Percentiles rank a stretch among this genome's conserved stretches.
phyloP scores from a whole-genome alignment of 495 filamentous ascomycete genomes.

The Immersiella caudata region DNA sequence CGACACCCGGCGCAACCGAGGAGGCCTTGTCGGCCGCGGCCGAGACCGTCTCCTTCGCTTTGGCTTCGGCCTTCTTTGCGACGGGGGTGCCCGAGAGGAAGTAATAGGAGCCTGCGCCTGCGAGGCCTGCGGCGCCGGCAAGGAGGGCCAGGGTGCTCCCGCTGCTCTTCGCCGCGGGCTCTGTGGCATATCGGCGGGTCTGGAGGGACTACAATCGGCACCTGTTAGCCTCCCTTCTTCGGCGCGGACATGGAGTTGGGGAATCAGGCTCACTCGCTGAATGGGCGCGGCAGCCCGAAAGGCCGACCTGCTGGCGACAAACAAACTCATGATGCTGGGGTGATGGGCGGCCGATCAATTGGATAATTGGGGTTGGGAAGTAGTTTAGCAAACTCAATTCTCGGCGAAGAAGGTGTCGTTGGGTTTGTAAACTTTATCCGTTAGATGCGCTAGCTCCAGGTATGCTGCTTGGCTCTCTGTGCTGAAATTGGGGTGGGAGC shows the following conservation, averaged over 20 bases:
- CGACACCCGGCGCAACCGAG: conserved; percentile 15
- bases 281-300: conserved; percentile 36
- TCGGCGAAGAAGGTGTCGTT: background rate
- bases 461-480: background rate
- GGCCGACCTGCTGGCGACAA: conserved; percentile 38
- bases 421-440: background rate
- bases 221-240: background rate
- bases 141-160: conserved; percentile 49
- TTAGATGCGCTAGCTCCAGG: conserved; percentile 6
- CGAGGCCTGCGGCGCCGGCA: conserved; percentile 42
- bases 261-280: conserved; percentile 35
- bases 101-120: conserved; percentile 54
- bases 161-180: conserved; percentile 38
- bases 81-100: conserved; percentile 51
- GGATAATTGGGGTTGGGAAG: background rate
- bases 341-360: conserved; percentile 10
- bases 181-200: conserved; percentile 60
- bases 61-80: conserved; percentile 53
- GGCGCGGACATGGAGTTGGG: conserved; percentile 4
- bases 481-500: background rate
- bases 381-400: conserved; percentile 5
- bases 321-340: conserved; percentile 36
- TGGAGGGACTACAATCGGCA: conserved; percentile 23
- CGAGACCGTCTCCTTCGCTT: conserved; percentile 47
- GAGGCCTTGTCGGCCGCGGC: conserved; percentile 28